Base-by-base conservation (phyloP, 2,329 filamentous ascomycete species). In the Hortaea werneckii region DNA sequence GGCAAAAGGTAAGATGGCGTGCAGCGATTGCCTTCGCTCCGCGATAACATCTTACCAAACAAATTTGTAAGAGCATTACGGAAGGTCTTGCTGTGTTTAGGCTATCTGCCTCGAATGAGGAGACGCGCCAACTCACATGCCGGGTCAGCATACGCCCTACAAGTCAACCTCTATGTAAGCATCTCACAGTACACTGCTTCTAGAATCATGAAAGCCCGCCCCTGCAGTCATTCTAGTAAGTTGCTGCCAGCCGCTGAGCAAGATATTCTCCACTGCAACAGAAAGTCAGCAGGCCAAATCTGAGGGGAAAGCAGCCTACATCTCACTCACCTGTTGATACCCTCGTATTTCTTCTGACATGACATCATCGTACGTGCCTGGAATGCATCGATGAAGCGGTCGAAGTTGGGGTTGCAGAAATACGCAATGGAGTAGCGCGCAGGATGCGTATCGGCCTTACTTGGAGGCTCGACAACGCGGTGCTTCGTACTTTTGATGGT, bases 401-500 rank as follows among this genome's bases (percentile, higher is more conserved):
- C 77, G 61, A 79, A 83, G 60, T 94, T 88, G 6, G 87, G 87
- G 56, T 94, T 90, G 71, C 87, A 94, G 63, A 94, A 94, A 68
- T 94, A 95, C 56, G 88, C 89, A 60, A 95, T 83, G 57, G 84
- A 90, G 61, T 95, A 95, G 28, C 71, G 44, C 0, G 87, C 74
- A 1, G 87, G 87, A 63, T 94, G 83, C 12, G 73, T 74, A 4
- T 73, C 74, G 11, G 72, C 69, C 1, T 66, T 62, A 8, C 56
- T 52, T 0, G 86, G 85, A 1, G 89, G 89, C 67, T 95, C 85
- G 5, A 95, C 85, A 1, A 95, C 89, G 8, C 88, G 80, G 65
- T 95, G 89, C 49, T 88, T 79, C 4, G 89, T 95, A 61, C 85
- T 90, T 69, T 85, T 88, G 68, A 95, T 94, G 4, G 78, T 84